Evolutionary conservation across 1,139 yeast genomes (phyloP).

Genomic region (Debaryomyces singareniensis): DNA sequence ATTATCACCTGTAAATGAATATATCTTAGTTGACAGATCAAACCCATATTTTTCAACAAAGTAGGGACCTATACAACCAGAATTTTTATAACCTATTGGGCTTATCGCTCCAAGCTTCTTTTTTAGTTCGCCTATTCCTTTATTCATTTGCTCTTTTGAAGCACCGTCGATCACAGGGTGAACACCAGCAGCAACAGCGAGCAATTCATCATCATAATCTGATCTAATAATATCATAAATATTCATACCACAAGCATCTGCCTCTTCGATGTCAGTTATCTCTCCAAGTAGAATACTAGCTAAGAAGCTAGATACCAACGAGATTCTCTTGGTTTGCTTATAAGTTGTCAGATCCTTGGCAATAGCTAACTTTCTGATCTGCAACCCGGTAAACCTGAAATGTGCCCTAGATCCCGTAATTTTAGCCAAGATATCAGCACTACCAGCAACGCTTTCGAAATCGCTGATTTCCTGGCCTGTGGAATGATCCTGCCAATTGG

Average conservation of each 20-base stretch:
- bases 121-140: conserved; percentile 34
- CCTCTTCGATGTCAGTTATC: conserved; percentile 62
- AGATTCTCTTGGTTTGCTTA: conserved; percentile 51
- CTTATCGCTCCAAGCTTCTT: conserved; percentile 47
- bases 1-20: conserved; percentile 84
- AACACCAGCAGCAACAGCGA: conserved; percentile 47
- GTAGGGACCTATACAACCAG: conserved; percentile 49
- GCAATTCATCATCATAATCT: conserved; percentile 47
- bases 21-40: conserved; percentile 44
- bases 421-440: conserved; percentile 56
- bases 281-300: conserved; percentile 66
- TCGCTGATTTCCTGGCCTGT: conserved; percentile 62
- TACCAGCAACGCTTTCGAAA: conserved; percentile 60
- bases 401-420: conserved; percentile 86
- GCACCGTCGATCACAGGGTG: conserved; percentile 31
- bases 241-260: conserved; percentile 93
- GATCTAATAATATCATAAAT: conserved; percentile 59
- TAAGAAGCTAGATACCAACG: conserved; percentile 74
- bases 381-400: conserved; percentile 86
- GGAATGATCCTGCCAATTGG: conserved; percentile 95
- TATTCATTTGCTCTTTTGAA: conserved; percentile 13
- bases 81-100: conserved; percentile 35
- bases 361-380: conserved; percentile 67
- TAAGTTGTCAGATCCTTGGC: conserved; percentile 47
- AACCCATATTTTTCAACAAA: conserved; percentile 64